phyloP scores from a whole-genome alignment of 2,329 filamentous ascomycete genomes.

The Sporothrix humicola region DNA sequence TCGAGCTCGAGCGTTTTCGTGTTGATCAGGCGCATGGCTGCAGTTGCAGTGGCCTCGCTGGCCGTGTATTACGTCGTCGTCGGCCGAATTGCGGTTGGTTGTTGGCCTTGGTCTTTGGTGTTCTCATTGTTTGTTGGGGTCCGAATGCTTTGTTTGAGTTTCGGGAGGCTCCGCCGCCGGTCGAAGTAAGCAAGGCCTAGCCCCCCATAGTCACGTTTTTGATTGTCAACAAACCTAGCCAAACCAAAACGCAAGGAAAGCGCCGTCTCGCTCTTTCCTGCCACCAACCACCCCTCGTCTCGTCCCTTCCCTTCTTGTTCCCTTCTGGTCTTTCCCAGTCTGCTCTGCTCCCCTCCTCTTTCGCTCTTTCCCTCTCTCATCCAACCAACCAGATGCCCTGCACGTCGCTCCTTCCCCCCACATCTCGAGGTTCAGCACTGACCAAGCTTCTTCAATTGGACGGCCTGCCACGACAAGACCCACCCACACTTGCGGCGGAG shows the following conservation, averaged over 20 bases:
- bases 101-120: not conserved
- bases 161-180: not conserved
- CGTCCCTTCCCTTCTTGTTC: constrained; percentile 16
- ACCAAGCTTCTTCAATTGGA: not conserved
- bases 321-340: not conserved
- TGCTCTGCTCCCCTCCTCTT: not conserved
- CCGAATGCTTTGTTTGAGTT: not conserved
- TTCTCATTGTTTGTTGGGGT: not conserved
- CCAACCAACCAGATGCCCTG: not conserved
- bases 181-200: not conserved
- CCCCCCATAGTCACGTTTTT: not conserved
- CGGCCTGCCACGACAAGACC: not conserved
- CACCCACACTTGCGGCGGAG: constrained; percentile 30
- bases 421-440: constrained; percentile 3
- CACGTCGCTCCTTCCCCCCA: not conserved
- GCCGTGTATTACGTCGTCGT: not conserved
- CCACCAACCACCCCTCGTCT: not conserved
- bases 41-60: not conserved
- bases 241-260: too few relatives aligned
- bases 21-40: constrained; percentile 38
- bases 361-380: not conserved
- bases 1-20: constrained; percentile 35
- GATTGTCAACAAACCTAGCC: not conserved
- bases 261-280: not conserved
- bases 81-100: not conserved